These are phyloP conservation scores for Corymbia maculata DNA, from an alignment of 345 rosid species.

Conservation along the genomic window DNA sequence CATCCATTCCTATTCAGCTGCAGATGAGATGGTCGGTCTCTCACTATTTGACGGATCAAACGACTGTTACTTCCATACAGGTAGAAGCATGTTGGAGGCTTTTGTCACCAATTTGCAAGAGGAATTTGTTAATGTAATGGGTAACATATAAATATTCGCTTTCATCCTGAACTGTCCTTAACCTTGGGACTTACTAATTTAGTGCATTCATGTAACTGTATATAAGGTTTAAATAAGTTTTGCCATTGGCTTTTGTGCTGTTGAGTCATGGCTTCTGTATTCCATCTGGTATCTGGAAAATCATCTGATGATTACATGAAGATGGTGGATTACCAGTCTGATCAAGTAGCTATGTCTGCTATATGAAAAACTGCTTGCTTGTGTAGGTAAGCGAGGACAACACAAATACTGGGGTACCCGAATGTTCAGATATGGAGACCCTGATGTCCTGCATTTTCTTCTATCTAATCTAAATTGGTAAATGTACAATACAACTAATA, in stretches of 20 bases:
- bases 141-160: background rate
- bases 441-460: constrained; percentile 84
- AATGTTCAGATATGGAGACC: constrained; percentile 91
- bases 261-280: background rate
- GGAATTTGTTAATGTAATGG: background rate
- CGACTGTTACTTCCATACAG: constrained; percentile 90
- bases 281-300: background rate
- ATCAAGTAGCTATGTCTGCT: background rate
- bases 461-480: constrained; percentile 96
- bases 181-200: background rate
- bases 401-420: constrained; percentile 98
- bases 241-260: background rate
- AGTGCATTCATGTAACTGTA: background rate
- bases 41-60: constrained; percentile 92
- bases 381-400: constrained; percentile 83
- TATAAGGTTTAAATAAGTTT: background rate
- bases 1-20: constrained; percentile 93
- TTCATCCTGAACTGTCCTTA: background rate
- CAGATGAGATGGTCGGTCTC: constrained; percentile 96
- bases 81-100: constrained; percentile 26
- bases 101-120: background rate
- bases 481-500: constrained; percentile 1
- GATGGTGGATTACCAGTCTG: background rate
- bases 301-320: background rate
- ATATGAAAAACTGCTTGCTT: constrained; percentile 1